Evolutionary conservation across 805 yeast species (phyloP).

Genomic region (Lachancea kluyveri): DNA sequence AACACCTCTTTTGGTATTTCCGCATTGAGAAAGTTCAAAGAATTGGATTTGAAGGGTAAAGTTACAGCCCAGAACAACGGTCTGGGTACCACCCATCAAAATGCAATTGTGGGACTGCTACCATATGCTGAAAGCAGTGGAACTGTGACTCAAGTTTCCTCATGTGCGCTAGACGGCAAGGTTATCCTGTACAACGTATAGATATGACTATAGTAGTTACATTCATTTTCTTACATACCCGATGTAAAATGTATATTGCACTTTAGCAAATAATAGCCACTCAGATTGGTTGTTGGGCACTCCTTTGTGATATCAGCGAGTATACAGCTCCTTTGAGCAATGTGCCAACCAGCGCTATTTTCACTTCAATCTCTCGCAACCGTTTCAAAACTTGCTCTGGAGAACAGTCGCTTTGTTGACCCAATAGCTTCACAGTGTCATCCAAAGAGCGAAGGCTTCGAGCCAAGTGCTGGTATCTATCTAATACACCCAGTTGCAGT

Average conservation of each 20-base stretch:
- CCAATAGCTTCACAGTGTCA: slow-evolving; percentile 21
- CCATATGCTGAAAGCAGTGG: slow-evolving; percentile 42
- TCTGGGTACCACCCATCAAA: slow-evolving; percentile 86
- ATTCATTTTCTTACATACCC: no score
- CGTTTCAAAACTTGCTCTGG: slow-evolving; percentile 40
- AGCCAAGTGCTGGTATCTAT: slow-evolving; percentile 25
- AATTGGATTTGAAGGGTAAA: slow-evolving; percentile 90
- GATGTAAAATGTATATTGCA: slow-evolving; percentile 4
- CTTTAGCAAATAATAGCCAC: background rate
- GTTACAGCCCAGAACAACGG: slow-evolving; percentile 40
- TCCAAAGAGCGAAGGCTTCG: slow-evolving; percentile 24
- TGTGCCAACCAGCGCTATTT: slow-evolving; percentile 59
- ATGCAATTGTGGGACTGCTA: slow-evolving; percentile 69
- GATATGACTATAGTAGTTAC: no score
- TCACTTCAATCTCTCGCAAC: slow-evolving; percentile 54
- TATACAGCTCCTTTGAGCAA: slow-evolving; percentile 67
- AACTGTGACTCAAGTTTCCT: slow-evolving; percentile 53
- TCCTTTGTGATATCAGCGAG: slow-evolving; percentile 51
- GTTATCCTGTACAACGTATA: slow-evolving; percentile 67
- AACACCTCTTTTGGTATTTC: slow-evolving; percentile 53
- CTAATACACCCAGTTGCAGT: slow-evolving; percentile 27
- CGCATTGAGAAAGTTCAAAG: slow-evolving; percentile 90
- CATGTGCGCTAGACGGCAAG: slow-evolving; percentile 89
- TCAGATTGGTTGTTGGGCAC: slow-evolving; percentile 12
- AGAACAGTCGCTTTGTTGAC: slow-evolving; percentile 13